Evolutionary conservation across 1,139 yeast species (phyloP).

Genomic region (Yamadazyma songkhlaensis): DNA sequence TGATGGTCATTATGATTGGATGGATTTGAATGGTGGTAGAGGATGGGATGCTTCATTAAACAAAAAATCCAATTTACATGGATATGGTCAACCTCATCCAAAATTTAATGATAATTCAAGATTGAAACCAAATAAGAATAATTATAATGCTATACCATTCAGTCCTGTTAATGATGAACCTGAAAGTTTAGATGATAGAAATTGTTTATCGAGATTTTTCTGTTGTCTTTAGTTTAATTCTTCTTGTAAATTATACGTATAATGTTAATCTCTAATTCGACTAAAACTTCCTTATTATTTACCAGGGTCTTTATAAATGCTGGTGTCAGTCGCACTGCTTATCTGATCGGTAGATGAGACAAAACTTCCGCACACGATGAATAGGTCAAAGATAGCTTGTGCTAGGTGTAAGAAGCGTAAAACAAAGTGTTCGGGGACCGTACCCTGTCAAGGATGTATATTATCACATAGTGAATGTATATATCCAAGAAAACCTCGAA

Average conservation of each 20-base stretch:
- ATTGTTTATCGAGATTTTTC: constrained; percentile 15
- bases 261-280: neutral
- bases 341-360: constrained; percentile 1
- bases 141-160: constrained; percentile 25
- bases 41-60: constrained; percentile 83
- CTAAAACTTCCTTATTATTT: neutral
- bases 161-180: constrained; percentile 37
- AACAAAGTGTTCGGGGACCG: constrained; percentile 25
- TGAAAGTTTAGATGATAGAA: constrained; percentile 30
- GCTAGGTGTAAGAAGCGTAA: constrained; percentile 23
- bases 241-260: constrained; percentile 1
- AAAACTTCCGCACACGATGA: constrained; percentile 2
- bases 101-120: constrained; percentile 7
- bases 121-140: constrained; percentile 15
- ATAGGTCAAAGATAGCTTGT: constrained; percentile 20
- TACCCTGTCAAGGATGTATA: constrained; percentile 23
- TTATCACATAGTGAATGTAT: constrained; percentile 17
- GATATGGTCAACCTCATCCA: constrained; percentile 72
- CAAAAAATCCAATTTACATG: constrained; percentile 78
- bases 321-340: neutral
- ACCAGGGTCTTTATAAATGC: neutral
- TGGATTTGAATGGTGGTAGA: constrained; percentile 74
- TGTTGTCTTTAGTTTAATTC: constrained; percentile 12
- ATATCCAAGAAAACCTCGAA: constrained; percentile 23
- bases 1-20: constrained; percentile 81